phyloP scores from a whole-genome alignment of 352 stramenopile genomes.

The Phytophthora rubi region DNA sequence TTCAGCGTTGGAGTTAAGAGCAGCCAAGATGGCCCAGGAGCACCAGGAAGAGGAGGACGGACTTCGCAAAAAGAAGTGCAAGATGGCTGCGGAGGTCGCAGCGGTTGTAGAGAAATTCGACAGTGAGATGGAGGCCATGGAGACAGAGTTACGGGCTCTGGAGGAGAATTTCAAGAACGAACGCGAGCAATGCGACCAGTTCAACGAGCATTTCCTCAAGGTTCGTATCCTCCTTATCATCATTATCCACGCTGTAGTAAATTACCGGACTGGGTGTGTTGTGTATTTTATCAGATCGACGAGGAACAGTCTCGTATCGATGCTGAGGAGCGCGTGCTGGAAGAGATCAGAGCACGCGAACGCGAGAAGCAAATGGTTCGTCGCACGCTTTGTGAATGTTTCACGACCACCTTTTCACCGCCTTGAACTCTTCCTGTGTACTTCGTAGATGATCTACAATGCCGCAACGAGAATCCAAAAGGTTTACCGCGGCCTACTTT shows the following conservation, averaged over 20 bases:
- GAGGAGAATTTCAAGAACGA: conserved; percentile 56
- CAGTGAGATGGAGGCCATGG: conserved; percentile 69
- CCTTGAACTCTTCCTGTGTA: background rate
- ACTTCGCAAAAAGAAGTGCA: conserved; percentile 86
- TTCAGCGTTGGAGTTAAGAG: conserved; percentile 54
- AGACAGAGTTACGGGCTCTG: conserved; percentile 58
- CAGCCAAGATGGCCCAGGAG: conserved; percentile 77
- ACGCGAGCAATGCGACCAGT: conserved; percentile 60
- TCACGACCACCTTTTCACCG: background rate
- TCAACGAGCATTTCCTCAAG: conserved; percentile 88
- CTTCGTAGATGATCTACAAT: conserved; percentile 65
- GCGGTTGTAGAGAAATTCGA: conserved; percentile 82
- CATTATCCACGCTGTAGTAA: background rate
- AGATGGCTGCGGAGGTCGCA: conserved; percentile 75
- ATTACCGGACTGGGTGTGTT: background rate
- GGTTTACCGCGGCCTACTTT: conserved; percentile 72
- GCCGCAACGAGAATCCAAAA: conserved; percentile 84
- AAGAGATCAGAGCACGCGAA: conserved; percentile 72
- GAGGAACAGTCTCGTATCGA: conserved; percentile 88
- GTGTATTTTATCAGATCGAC: conserved; percentile 56
- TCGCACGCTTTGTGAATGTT: conserved; percentile 2
- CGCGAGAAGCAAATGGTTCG: conserved; percentile 77
- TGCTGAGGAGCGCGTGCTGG: conserved; percentile 75
- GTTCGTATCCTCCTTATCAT: conserved; percentile 21
- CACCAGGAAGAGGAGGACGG: conserved; percentile 84